Percentiles rank a stretch among this genome's conserved stretches.
These are phyloP conservation scores for Trypethelium eluteriae DNA, from an alignment of 495 filamentous ascomycete genomes.

Conservation along the genomic window DNA sequence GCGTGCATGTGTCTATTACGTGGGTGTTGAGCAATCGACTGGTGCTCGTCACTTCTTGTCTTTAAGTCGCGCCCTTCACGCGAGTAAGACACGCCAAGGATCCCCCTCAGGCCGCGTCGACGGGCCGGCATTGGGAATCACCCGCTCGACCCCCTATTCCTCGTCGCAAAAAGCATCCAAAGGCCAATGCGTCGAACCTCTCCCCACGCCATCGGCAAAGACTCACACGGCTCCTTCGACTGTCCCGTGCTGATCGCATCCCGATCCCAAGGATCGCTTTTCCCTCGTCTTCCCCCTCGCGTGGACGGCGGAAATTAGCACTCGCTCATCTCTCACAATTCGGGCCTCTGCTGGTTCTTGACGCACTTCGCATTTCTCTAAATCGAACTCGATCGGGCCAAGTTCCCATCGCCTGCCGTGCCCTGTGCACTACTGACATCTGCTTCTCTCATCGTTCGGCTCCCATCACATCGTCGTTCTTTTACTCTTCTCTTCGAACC, in stretches of 20 bases:
- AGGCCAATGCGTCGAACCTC: neutral
- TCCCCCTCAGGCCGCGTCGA: neutral
- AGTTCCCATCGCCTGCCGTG: neutral
- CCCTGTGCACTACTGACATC: slow-evolving; percentile 1
- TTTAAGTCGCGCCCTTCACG: neutral
- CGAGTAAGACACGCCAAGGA: slow-evolving; percentile 3
- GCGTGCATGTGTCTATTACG: neutral
- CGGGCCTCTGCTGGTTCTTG: neutral
- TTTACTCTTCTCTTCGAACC: neutral
- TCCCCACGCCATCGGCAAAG: neutral
- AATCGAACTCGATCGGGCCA: neutral
- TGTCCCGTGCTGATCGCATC: neutral
- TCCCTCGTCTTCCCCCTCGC: neutral
- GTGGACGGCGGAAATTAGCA: neutral
- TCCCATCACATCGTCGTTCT: neutral
- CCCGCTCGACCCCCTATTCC: neutral
- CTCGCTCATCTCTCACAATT: neutral
- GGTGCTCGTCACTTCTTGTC: neutral
- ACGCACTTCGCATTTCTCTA: neutral
- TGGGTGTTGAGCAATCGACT: neutral
- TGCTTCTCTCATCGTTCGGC: neutral
- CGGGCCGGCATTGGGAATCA: neutral
- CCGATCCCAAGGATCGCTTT: neutral
- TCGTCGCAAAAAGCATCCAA: neutral
- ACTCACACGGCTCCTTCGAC: neutral